Percentiles rank a stretch among this genome's conserved stretches.
Conservation (phyloP, 768 basidiomycete genomes). For the Pulveroboletus sp. region DNA sequence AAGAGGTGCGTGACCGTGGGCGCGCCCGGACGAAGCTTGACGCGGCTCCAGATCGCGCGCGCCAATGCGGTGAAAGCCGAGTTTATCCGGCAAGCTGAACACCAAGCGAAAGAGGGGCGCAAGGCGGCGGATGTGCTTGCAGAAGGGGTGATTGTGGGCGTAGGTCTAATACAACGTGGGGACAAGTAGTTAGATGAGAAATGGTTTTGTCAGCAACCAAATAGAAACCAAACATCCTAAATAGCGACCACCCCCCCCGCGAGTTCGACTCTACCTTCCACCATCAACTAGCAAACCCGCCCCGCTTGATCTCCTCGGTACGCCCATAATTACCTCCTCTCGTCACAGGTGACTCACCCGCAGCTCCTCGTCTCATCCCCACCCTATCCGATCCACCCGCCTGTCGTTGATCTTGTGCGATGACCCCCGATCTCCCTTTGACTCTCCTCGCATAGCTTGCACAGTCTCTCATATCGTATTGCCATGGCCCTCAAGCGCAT, state of each 20-base stretch:
- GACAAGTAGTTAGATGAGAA: constrained; percentile 1
- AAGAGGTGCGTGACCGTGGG: constrained; percentile 61
- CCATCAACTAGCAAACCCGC: constrained; percentile 19
- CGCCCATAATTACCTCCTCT: neutral
- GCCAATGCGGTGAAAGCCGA: constrained; percentile 70
- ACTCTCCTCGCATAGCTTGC: constrained; percentile 11
- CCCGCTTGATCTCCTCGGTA: constrained; percentile 2
- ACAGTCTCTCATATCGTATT: constrained; percentile 14
- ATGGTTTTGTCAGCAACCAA: constrained; percentile 36
- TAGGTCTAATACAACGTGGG: constrained; percentile 67
- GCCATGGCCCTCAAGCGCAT: constrained; percentile 98
- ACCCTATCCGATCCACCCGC: neutral
- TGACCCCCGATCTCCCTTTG: constrained; percentile 31
- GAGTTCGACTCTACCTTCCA: constrained; percentile 23
- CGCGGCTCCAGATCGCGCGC: constrained; percentile 48
- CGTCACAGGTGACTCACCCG: neutral
- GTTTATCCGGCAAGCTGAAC: constrained; percentile 61
- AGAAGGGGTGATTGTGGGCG: constrained; percentile 68
- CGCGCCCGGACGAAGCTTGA: neutral
- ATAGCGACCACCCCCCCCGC: constrained; percentile 27
- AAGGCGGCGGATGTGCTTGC: constrained; percentile 69
- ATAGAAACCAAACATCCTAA: constrained; percentile 36
- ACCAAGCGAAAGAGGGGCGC: constrained; percentile 62
- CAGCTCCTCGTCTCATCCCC: neutral
- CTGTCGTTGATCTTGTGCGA: constrained; percentile 37